Percentiles rank a stretch among this genome's conserved stretches.
phyloP scores from a whole-genome alignment of 139 green algal genomes.

The Pleodorina starrii region DNA sequence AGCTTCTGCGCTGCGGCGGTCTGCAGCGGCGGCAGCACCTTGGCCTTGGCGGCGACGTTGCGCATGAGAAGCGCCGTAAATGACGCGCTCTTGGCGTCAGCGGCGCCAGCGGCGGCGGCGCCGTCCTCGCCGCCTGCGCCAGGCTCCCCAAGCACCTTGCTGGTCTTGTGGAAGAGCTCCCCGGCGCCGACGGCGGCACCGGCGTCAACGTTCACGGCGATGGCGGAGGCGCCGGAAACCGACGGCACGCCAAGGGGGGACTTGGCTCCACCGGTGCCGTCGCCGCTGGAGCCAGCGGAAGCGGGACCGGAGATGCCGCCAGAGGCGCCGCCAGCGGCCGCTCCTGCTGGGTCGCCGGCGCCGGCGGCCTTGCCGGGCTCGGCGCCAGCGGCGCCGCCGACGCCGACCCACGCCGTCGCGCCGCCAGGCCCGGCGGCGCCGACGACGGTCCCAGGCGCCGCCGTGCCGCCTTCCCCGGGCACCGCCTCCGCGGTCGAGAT shows the following conservation, averaged over 20 bases:
- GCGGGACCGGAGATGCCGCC: too few relatives aligned
- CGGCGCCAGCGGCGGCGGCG: background rate
- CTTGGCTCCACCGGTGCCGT: background rate
- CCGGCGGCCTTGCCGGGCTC: background rate
- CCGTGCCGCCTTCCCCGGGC: background rate
- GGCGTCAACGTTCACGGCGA: background rate
- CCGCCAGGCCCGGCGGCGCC: background rate
- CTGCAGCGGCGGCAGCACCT: background rate
- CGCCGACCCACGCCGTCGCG: background rate
- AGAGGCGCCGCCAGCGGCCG: too few relatives aligned
- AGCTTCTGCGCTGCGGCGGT: background rate
- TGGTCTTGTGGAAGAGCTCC: background rate
- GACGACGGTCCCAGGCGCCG: background rate
- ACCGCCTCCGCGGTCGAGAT: background rate
- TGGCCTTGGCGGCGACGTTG: constrained; percentile 1
- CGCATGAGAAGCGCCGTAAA: background rate
- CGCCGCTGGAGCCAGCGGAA: too few relatives aligned
- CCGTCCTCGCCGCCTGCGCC: background rate
- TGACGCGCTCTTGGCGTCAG: background rate
- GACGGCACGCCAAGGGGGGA: background rate
- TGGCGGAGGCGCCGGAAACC: background rate
- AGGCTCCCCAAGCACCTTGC: background rate
- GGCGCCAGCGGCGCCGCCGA: background rate
- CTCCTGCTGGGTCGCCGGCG: too few relatives aligned
- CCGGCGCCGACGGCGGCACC: background rate